Evolutionary conservation across 2,329 filamentous ascomycete genomes (phyloP), one percentile per base, ranked within the genome.

Genomic region (Colletotrichum endophyticum): DNA sequence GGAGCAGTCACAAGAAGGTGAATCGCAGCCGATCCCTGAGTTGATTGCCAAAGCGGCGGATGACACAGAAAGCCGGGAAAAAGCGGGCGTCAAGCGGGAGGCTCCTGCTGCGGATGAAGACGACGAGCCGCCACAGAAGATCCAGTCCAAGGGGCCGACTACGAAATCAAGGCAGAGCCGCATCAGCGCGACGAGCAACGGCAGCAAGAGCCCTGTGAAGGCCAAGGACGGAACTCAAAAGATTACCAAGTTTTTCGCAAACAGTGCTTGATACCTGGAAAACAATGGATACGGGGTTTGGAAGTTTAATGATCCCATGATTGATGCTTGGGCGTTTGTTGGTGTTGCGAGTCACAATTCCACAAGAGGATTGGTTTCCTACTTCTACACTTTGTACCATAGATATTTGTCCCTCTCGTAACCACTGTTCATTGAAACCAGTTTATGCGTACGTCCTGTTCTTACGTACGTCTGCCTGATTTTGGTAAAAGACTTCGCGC

Each of bases 201-300:
- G 80, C 16, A 81, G 76, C 4, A 86, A 81, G 69, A 85, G 82
- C 36, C 82, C 83, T 6, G 77, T 61, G 7, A 86, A 86, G 72
- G 8, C 66, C 73, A 84, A 80, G 73, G 77, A 79, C 6, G 85
- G 85, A 4, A 85, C 82, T 22, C 86, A 86, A 76, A 90, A 89
- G 79, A 88, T 88, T 30, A 88, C 87, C 0, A 87, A 85, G 74
- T 88, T 88, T 78, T 88, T 88, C 77, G 83, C 81, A 27, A 88
- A 87, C 69, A 87, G 85, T 74, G 83, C 86, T 12, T 88, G 79
- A 84, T 44, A 6, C 16, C 30, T 59, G 22, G 25, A 19, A 27
- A 27, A 30, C 15, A 27, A 30, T 1, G 56, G 56, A 59, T 27
- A 27, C 56, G 56, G 56, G 56, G 16, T 30, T 27, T 59, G 44